phyloP scores from a whole-genome alignment of 768 basidiomycete species.

The Agaricus sinodeliciosus region DNA sequence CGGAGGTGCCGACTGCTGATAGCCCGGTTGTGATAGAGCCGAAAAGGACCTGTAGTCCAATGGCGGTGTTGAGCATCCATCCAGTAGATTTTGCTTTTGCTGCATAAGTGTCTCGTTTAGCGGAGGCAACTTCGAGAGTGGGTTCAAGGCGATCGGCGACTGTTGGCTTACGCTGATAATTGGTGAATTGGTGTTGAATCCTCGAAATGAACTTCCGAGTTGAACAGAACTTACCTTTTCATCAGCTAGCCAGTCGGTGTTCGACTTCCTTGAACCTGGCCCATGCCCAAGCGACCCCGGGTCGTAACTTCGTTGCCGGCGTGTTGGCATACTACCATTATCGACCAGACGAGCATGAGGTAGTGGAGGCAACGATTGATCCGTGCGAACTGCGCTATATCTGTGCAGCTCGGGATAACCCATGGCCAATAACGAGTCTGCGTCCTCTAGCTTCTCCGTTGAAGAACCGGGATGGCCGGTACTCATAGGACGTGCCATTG shows the following conservation, averaged over 20 bases:
- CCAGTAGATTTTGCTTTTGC: constrained; percentile 37
- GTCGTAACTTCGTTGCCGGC: constrained; percentile 14
- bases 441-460: constrained; percentile 6
- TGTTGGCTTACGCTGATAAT: constrained; percentile 23
- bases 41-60: constrained; percentile 55
- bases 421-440: constrained; percentile 8
- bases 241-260: constrained; percentile 33
- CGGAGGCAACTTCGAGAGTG: constrained; percentile 40
- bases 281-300: constrained; percentile 10
- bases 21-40: constrained; percentile 65
- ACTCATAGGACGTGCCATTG: neutral
- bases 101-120: constrained; percentile 41
- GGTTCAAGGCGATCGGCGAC: constrained; percentile 48
- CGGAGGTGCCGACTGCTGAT: constrained; percentile 37
- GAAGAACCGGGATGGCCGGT: neutral
- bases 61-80: constrained; percentile 39
- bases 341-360: constrained; percentile 9
- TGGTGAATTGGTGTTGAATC: neutral
- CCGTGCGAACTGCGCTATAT: constrained; percentile 4
- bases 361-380: constrained; percentile 8
- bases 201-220: neutral
- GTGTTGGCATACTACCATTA: neutral
- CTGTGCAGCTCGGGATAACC: constrained; percentile 5
- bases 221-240: constrained; percentile 18
- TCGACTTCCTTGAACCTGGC: constrained; percentile 19